Evolutionary conservation across 805 yeast species (phyloP), one percentile per base, ranked within the genome.

Genomic region (Limtongia smithiae): DNA sequence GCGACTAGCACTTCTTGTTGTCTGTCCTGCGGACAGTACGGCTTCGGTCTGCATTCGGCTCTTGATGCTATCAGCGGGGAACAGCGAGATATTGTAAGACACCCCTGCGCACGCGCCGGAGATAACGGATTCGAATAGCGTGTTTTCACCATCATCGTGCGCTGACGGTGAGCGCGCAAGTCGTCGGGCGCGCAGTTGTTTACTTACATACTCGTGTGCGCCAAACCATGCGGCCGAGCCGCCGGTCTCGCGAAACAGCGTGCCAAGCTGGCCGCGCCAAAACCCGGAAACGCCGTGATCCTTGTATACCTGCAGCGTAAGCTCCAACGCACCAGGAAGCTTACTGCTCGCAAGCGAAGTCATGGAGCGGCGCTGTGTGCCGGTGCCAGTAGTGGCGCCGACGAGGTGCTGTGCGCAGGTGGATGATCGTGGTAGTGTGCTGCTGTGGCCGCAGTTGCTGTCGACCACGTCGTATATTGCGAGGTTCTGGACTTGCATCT

Each of bases 161-260:
- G 22, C 38, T 41, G 18, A 15, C 46, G 46, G 14, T 12, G 43
- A 12, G 8, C 18, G 14, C 17, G 28, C 3, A 12, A 17, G 20
- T 14, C 43, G 34, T n/a, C 22, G 24, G 15, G 27, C 15, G 14
- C 47, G 46, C 6, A 78, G 69, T n/a, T 61, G 56, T 1, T 60
- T 60, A 18, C 70, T 65, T 6, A 76, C 68, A 38, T 74, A 68
- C 63, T 89, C 96, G 65, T 89, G 89, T 15, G 93, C 79, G 0
- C 95, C 91, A 69, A 90, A 90, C 97, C 97, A 90, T 1, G 91
- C 82, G 3, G 95, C 86, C 1, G 96, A 85, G 6, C 97, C 97
- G 25, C 89, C 83, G 33, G 86, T 76, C 64, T 90, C 97, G 60
- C 97, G 76, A 1, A 85, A 55, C 41, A 87, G 68, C 0, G 97